Conservation (phyloP, 2,329 filamentous ascomycete species). For the Chaetomium sp. region DNA sequence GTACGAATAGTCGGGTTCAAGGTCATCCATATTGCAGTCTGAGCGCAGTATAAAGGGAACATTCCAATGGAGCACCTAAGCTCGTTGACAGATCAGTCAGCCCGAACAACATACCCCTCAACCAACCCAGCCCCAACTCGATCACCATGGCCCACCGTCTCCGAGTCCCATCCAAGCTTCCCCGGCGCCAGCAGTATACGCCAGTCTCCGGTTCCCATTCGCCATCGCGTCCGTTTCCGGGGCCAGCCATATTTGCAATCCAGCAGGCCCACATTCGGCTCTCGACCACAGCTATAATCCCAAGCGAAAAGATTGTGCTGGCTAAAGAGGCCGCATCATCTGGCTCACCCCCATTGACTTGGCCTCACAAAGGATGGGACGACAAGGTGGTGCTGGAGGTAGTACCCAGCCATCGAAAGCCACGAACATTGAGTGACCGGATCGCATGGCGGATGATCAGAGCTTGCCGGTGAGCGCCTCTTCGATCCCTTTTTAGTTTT, state of each 20-base stretch:
- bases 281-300: not conserved
- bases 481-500: not conserved
- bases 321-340: not conserved
- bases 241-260: not conserved
- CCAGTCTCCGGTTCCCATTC: not conserved
- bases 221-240: not conserved
- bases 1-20: not conserved
- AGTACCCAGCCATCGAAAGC: constrained; percentile 73
- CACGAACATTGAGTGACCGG: constrained; percentile 72
- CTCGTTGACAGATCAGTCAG: not conserved
- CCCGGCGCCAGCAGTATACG: not conserved
- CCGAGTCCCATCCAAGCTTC: not conserved
- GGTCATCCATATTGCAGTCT: not conserved
- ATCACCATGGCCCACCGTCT: constrained; percentile 20
- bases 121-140: not conserved
- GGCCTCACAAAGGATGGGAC: constrained; percentile 73
- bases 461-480: constrained; percentile 41
- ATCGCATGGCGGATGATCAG: constrained; percentile 75
- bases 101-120: too few relatives aligned
- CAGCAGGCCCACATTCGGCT: not conserved
- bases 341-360: constrained; percentile 40
- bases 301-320: not conserved
- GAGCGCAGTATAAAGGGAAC: constrained; percentile 4
- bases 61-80: not conserved
- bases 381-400: constrained; percentile 76